Evolutionary conservation across 2,329 filamentous ascomycete species (phyloP).

Genomic region (Tolypocladium inflatum): DNA sequence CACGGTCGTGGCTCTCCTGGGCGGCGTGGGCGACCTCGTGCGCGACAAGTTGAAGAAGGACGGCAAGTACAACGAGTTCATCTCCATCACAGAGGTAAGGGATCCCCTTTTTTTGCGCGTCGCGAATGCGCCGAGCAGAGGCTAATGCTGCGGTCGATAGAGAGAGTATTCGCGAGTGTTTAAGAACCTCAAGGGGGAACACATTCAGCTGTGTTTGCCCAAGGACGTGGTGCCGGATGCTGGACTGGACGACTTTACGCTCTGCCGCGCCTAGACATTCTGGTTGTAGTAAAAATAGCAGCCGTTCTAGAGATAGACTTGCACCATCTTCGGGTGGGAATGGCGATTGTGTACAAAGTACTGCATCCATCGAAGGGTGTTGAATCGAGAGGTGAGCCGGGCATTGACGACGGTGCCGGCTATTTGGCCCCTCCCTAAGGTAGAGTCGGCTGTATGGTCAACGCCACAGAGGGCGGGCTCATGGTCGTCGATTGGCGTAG

Average conservation of each 20-base stretch:
- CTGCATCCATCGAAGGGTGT: not conserved
- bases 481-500: not conserved
- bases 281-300: not conserved
- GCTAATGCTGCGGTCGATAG: conserved; percentile 6
- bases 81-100: conserved; percentile 17
- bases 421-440: not conserved
- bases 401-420: not conserved
- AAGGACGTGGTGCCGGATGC: conserved; percentile 12
- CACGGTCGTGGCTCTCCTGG: conserved; percentile 27
- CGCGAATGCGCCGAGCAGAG: not conserved
- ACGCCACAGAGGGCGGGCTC: not conserved
- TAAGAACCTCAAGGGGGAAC: conserved; percentile 16
- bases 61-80: conserved; percentile 26
- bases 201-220: conserved; percentile 18
- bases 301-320: not conserved
- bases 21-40: conserved; percentile 27
- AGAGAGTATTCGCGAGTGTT: conserved; percentile 20
- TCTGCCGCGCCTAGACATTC: not conserved
- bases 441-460: not conserved
- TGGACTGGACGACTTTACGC: conserved; percentile 16
- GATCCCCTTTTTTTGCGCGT: not conserved
- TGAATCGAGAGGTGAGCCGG: not conserved
- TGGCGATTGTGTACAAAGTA: not conserved
- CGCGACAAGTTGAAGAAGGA: conserved; percentile 26
- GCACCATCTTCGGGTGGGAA: not conserved